A percentile compares a stretch with the other conserved stretches of the same genome.
Evolutionary conservation across 164 flowering plant species (phyloP).

Genomic region (Vitis riparia): DNA sequence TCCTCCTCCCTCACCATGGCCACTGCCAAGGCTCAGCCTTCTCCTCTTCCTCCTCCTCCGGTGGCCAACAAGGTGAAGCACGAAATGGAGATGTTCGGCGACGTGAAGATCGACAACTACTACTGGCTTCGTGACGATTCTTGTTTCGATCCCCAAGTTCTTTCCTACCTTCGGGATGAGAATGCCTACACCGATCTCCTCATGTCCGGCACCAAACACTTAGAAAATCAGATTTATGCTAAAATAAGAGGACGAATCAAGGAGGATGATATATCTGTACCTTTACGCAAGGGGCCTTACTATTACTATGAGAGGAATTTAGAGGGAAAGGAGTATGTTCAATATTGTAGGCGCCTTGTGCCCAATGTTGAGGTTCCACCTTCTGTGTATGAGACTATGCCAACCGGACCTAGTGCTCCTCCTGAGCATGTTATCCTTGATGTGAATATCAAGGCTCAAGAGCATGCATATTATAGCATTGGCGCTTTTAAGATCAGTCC

Average conservation of each 20-base stretch:
- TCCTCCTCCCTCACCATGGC: constrained; percentile 2
- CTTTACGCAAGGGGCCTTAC: constrained; percentile 60
- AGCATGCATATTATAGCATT: constrained; percentile 57
- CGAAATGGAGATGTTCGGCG: constrained; percentile 86
- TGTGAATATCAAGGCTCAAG: constrained; percentile 75
- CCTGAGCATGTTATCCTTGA: constrained; percentile 81
- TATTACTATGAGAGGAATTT: constrained; percentile 72
- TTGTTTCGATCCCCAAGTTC: constrained; percentile 60
- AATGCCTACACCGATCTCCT: constrained; percentile 59
- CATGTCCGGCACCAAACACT: constrained; percentile 64
- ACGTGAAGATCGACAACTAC: constrained; percentile 73
- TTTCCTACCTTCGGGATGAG: constrained; percentile 61
- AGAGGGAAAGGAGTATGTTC: constrained; percentile 82
- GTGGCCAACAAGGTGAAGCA: constrained; percentile 76
- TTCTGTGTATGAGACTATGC: constrained; percentile 73
- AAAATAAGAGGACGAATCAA: constrained; percentile 84
- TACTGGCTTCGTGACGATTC: constrained; percentile 98
- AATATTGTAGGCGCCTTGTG: constrained; percentile 65
- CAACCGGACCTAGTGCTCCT: constrained; percentile 69
- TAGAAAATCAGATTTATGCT: constrained; percentile 61
- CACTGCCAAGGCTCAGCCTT: constrained; percentile 13
- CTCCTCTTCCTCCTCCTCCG: constrained; percentile 44
- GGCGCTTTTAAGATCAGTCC: constrained; percentile 82
- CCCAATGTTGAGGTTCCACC: constrained; percentile 27
- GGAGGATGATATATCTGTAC: constrained; percentile 86